phyloP scores from a whole-genome alignment of 2,329 filamentous ascomycete species.

The Scedosporium minutisporum region DNA sequence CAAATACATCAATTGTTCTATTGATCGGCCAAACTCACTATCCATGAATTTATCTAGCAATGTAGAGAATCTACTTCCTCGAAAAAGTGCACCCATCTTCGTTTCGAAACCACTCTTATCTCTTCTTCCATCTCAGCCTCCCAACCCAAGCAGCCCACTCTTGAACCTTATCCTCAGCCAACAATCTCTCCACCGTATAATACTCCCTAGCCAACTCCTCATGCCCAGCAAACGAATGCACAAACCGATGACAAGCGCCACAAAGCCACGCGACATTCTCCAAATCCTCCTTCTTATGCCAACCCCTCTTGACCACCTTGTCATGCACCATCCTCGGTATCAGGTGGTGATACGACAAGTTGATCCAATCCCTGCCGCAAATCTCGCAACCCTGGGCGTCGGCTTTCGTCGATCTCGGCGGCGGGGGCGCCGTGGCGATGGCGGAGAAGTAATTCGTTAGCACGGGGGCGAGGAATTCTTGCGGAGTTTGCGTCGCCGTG shows the following conservation, averaged over 20 bases:
- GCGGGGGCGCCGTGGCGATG: conserved; percentile 43
- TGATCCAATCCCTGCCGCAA: conserved; percentile 37
- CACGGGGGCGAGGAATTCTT: conserved; percentile 53
- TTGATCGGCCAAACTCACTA: too few species aligned
- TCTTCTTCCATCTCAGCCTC: conserved; percentile 2
- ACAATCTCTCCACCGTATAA: background rate
- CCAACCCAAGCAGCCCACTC: conserved; percentile 2
- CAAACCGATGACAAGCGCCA: conserved; percentile 1
- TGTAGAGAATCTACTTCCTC: background rate
- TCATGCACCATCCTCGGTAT: conserved; percentile 37
- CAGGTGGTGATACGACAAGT: conserved; percentile 47
- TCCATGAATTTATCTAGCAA: too few species aligned
- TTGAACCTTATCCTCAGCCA: background rate
- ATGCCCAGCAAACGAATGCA: background rate
- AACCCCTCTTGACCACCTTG: conserved; percentile 40
- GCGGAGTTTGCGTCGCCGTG: conserved; percentile 24
- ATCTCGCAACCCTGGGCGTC: conserved; percentile 43
- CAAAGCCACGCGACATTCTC: conserved; percentile 6
- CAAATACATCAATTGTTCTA: background rate
- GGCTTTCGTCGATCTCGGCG: conserved; percentile 29
- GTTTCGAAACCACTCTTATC: background rate
- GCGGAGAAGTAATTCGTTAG: conserved; percentile 45
- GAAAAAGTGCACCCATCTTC: background rate
- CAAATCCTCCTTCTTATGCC: conserved; percentile 40
- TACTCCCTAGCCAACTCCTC: conserved; percentile 3